Evolutionary conservation across 1,139 yeast species (phyloP).

Genomic region (Geotrichum histeridarum): DNA sequence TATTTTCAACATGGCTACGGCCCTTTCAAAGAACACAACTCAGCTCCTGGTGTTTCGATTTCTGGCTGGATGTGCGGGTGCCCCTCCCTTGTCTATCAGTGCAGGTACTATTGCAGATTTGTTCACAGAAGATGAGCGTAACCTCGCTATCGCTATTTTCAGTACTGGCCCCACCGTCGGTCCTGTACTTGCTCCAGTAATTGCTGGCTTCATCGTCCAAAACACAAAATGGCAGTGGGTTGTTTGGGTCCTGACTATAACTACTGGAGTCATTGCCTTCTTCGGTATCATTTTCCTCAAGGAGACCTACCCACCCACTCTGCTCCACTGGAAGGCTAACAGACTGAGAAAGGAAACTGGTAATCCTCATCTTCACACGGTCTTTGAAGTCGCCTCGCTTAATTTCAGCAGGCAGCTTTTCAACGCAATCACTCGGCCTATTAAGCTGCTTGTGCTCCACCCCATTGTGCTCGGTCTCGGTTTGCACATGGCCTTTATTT

Average conservation of each 20-base stretch:
- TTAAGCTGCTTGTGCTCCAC: slow-evolving; percentile 48
- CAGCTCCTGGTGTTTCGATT: slow-evolving; percentile 56
- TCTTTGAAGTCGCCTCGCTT: slow-evolving; percentile 45
- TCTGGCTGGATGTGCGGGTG: slow-evolving; percentile 60
- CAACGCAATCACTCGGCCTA: slow-evolving; percentile 47
- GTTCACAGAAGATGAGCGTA: slow-evolving; percentile 49
- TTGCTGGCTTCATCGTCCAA: slow-evolving; percentile 53
- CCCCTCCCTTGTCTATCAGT: slow-evolving; percentile 65
- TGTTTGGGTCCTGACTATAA: slow-evolving; percentile 54
- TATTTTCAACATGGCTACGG: slow-evolving; percentile 56
- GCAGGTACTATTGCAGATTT: slow-evolving; percentile 66
- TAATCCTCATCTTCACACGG: slow-evolving; percentile 51
- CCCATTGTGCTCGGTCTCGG: slow-evolving; percentile 63
- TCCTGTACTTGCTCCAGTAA: slow-evolving; percentile 57
- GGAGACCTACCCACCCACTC: slow-evolving; percentile 58
- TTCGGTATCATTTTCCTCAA: slow-evolving; percentile 43
- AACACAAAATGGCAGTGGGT: slow-evolving; percentile 53
- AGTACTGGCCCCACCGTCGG: slow-evolving; percentile 59
- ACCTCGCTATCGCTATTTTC: slow-evolving; percentile 55
- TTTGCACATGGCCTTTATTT: slow-evolving; percentile 56
- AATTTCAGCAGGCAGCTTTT: slow-evolving; percentile 25
- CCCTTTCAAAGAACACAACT: slow-evolving; percentile 47
- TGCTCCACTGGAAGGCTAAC: slow-evolving; percentile 47
- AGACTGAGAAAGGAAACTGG: slow-evolving; percentile 49
- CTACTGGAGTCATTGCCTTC: slow-evolving; percentile 47